Base-by-base conservation (phyloP, 1,284 basidiomycete genomes). In the Lignosus rhinocerotis region DNA sequence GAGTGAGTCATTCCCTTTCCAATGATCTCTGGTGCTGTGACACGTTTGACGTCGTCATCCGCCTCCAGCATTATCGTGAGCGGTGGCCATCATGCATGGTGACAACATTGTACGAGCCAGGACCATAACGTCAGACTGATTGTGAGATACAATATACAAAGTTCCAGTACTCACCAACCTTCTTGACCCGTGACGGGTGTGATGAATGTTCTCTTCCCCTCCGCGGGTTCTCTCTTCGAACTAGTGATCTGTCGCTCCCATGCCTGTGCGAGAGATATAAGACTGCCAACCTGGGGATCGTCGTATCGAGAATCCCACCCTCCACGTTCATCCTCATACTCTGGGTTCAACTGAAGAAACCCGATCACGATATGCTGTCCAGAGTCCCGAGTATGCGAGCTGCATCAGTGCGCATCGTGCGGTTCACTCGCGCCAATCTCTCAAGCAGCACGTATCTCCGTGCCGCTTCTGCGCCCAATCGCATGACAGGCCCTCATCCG, bases 61-160 rank as follows among this genome's bases (percentile, higher is more conserved):
- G 8, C 4, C 12, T 16, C n/a, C 17, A 88, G 87, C 60, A 87
- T 90, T 59, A 59, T 88, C 47, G 86, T 89, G 53, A 82, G 76
- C 56, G 87, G 87, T 2, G 88, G 87, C 0, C 85, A 89, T 57
- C 82, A 84, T 63, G 76, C 85, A 19, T 89, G 87, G 87, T 89
- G 67, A 72, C 25, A 25, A 4, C 4, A 2, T 25, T 25, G n/a
- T n/a, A 25, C 25, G 25, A 25, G 25, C 25, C 25, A 25, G 25
- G 25, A 25, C 2, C 4, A 2, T 25, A 25, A 25, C 4, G 25
- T 25, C 25, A 25, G 25, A 25, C 25, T 2, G 25, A 25, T 25
- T 25, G 25, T 25, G 25, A 25, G 25, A 25, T 25, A 25, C 25
- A 2, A 25, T 25, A 25, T 25, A 25, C 25, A 25, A 25, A 25